phyloP scores from a whole-genome alignment of 2,329 filamentous ascomycete genomes.

The Thelonectria discophora region DNA sequence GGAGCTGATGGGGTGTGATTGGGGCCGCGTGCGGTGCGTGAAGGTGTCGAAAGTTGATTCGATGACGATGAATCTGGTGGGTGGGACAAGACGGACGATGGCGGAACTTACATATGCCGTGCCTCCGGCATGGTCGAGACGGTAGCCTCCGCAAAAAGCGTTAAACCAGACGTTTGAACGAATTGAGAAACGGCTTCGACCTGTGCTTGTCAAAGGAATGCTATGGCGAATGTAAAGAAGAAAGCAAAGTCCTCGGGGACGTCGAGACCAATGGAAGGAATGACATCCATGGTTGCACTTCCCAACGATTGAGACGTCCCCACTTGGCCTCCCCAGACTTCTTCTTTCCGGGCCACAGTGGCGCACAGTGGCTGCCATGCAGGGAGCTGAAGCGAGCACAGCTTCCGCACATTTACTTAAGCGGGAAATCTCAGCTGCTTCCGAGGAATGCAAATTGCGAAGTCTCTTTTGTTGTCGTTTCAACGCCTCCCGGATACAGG shows the following conservation, averaged over 20 bases:
- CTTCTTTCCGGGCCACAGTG: constrained; percentile 11
- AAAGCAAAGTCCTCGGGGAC: constrained; percentile 26
- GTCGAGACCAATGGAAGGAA: constrained; percentile 26
- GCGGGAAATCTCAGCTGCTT: background rate
- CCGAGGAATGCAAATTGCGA: background rate
- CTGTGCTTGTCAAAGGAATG: constrained; percentile 22
- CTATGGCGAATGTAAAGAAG: constrained; percentile 28
- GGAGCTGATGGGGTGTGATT: constrained; percentile 33
- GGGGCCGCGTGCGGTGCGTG: constrained; percentile 24
- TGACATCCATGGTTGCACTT: constrained; percentile 35
- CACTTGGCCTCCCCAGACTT: constrained; percentile 25
- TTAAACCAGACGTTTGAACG: background rate
- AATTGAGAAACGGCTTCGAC: background rate
- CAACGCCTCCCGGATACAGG: too few species aligned
- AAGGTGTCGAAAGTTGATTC: constrained; percentile 42
- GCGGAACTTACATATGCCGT: constrained; percentile 48
- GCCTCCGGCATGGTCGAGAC: constrained; percentile 41
- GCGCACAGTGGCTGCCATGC: background rate
- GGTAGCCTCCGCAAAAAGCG: constrained; percentile 22
- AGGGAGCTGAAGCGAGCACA: background rate
- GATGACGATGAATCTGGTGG: constrained; percentile 38
- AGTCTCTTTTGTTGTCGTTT: too few species aligned
- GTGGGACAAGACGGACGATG: constrained; percentile 29
- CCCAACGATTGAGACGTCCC: constrained; percentile 40
- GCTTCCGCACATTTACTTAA: background rate